Conservation (phyloP, 768 basidiomycete species). For the Phaeolepiota aurea region DNA sequence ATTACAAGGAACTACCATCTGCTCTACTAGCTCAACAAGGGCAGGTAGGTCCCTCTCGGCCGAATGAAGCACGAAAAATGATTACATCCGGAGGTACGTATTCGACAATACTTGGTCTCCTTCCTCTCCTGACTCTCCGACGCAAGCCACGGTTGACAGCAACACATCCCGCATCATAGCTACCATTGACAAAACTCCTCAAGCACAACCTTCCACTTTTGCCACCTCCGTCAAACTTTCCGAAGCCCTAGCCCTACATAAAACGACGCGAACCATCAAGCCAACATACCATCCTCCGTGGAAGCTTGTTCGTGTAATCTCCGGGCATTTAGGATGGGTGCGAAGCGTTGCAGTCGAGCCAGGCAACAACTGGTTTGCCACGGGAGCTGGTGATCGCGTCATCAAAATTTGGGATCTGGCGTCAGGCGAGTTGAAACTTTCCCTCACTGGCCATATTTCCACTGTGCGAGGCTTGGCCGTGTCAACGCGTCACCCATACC, state of each 20-base stretch:
- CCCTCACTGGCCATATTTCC: constrained; percentile 94
- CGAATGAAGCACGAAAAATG: constrained; percentile 53
- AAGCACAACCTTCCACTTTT: constrained; percentile 63
- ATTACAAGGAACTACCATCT: constrained; percentile 79
- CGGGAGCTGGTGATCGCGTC: constrained; percentile 95
- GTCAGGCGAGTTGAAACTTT: constrained; percentile 94
- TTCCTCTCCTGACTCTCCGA: constrained; percentile 4
- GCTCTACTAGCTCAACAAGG: constrained; percentile 77
- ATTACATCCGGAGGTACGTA: constrained; percentile 60
- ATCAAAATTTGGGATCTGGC: constrained; percentile 99
- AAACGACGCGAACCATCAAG: constrained; percentile 89
- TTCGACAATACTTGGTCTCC: constrained; percentile 6
- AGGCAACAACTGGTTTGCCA: constrained; percentile 97
- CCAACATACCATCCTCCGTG: constrained; percentile 94
- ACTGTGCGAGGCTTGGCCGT: constrained; percentile 94
- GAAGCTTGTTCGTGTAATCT: constrained; percentile 95
- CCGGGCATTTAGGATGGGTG: constrained; percentile 97
- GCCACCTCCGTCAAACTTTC: constrained; percentile 59
- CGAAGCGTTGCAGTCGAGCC: constrained; percentile 94
- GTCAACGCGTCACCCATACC: constrained; percentile 87
- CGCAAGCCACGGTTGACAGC: constrained; percentile 27
- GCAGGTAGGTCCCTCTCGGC: constrained; percentile 71
- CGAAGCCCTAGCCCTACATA: constrained; percentile 87
- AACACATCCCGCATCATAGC: constrained; percentile 65
- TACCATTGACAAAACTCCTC: constrained; percentile 66